Conservation (phyloP, 1,139 yeast genomes). For the Yamadazyma friedrichii region DNA sequence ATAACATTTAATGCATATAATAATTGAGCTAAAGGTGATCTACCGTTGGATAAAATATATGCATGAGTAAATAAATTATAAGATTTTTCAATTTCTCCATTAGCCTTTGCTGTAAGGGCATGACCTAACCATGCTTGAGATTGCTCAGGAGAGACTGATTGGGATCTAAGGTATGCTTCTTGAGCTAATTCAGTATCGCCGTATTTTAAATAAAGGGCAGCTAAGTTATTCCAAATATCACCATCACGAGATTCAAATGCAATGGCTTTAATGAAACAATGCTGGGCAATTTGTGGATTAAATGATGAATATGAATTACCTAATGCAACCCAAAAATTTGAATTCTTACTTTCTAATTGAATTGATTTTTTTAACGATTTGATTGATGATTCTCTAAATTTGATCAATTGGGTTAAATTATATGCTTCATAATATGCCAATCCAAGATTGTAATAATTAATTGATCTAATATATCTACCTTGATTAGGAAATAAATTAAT, state of each 20-base stretch:
- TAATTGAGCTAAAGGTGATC: slow-evolving; percentile 67
- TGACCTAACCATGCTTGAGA: slow-evolving; percentile 86
- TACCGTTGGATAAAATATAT: slow-evolving; percentile 70
- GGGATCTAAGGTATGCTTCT: slow-evolving; percentile 72
- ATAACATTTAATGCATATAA: slow-evolving; percentile 66
- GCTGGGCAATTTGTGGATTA: slow-evolving; percentile 80
- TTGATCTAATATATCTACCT: slow-evolving; percentile 55
- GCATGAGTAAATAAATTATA: slow-evolving; percentile 71
- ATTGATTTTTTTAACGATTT: slow-evolving; percentile 63
- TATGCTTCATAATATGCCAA: slow-evolving; percentile 56
- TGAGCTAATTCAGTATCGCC: slow-evolving; percentile 74
- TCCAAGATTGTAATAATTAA: slow-evolving; percentile 70
- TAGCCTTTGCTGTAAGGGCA: slow-evolving; percentile 63
- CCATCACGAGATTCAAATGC: slow-evolving; percentile 69
- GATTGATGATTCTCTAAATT: slow-evolving; percentile 49
- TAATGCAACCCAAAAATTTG: slow-evolving; percentile 77
- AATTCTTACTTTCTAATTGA: slow-evolving; percentile 64
- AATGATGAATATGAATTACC: slow-evolving; percentile 65
- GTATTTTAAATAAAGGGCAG: slow-evolving; percentile 66
- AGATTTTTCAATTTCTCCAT: slow-evolving; percentile 56
- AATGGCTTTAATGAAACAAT: slow-evolving; percentile 83
- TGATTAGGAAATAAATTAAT: slow-evolving; percentile 30
- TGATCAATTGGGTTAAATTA: slow-evolving; percentile 25
- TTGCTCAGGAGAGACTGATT: slow-evolving; percentile 76
- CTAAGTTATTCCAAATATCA: slow-evolving; percentile 77